These are phyloP conservation scores for Asclepias syriaca DNA, from an alignment of 257 asterid species.

Conservation along the genomic window DNA sequence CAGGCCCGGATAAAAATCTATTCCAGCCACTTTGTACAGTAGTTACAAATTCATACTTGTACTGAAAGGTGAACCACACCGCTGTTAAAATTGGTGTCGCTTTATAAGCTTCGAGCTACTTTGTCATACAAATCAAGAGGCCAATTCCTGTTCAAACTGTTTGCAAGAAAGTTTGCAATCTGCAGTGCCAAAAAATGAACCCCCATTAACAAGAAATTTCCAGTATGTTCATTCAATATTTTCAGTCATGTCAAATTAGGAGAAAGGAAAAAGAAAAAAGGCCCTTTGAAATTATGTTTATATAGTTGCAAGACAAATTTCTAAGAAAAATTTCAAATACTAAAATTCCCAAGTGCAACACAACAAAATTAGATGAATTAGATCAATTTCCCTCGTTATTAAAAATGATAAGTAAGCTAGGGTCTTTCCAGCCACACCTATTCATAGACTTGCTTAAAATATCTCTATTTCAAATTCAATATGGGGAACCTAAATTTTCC, in stretches of 20 bases:
- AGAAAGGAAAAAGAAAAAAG: no score
- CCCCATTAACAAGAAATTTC: not conserved
- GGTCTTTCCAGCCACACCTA: not conserved
- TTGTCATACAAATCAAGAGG: conserved; percentile 88
- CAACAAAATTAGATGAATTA: not conserved
- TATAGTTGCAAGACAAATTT: not conserved
- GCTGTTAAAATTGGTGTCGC: not conserved
- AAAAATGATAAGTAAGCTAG: not conserved
- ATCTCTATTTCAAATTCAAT: not conserved
- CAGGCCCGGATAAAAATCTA: not conserved
- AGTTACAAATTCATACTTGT: not conserved
- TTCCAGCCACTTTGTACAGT: not conserved
- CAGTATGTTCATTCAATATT: not conserved
- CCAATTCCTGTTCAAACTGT: conserved; percentile 78
- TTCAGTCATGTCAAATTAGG: not conserved
- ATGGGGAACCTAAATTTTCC: not conserved
- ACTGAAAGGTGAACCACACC: not conserved
- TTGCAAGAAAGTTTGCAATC: conserved; percentile 92
- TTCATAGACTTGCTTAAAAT: not conserved
- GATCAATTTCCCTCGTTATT: not conserved
- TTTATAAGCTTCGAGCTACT: conserved; percentile 78
- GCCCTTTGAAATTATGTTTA: not conserved
- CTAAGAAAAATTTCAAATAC: not conserved
- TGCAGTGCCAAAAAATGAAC: conserved; percentile 30
- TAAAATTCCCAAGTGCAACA: not conserved